Evolutionary conservation across 2,329 filamentous ascomycete species (phyloP), one percentile per base, ranked within the genome.

Genomic region (Ascochyta viciae-villosae): DNA sequence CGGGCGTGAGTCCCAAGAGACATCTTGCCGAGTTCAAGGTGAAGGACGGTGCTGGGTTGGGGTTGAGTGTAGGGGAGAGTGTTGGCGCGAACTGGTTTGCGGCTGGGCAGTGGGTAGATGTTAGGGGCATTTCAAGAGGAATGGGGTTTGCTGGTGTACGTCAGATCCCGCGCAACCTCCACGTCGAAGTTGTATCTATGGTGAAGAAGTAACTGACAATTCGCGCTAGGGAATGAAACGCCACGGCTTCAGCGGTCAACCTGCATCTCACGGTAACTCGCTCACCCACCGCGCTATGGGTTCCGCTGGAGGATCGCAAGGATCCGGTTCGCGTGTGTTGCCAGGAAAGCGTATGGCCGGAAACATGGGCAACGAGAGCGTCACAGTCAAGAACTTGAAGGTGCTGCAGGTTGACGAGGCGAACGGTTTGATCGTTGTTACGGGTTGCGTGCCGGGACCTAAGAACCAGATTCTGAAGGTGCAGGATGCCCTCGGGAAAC

Each of bases 271-370:
- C 85, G 95, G 95, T 84, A 94, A 96, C 80, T 97, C 93, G 73
- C 87, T 92, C 80, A 92, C 91, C 72, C 95, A 99, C 83, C 86
- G 95, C 72, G 90, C 90, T 26, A 91, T 97, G 80, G 95, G 95
- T 82, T 94, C 92, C 31, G 85, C 89, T 7, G 95, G 95, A 75
- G 91, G 90, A 57, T 90, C 89, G 66, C 95, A 99, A 78, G 95
- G 95, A 63, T 88, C 90, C 74, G 95, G 95, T 79, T 96, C 91
- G 61, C 87, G 95, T 78, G 94, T 99, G 23, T 81, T 92, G 73
- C 95, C 95, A 0, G 95, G 95, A 58, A 99, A 99, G 86, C 95
- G 92, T 80, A 99, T 99, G 95, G 87, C 95, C 3, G 95, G 95
- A 51, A 87, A 91, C 57, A 98, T 99, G 95, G 95, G 95, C 62